Conservation (phyloP, 768 basidiomycete species). For the Pisolithus sp. region DNA sequence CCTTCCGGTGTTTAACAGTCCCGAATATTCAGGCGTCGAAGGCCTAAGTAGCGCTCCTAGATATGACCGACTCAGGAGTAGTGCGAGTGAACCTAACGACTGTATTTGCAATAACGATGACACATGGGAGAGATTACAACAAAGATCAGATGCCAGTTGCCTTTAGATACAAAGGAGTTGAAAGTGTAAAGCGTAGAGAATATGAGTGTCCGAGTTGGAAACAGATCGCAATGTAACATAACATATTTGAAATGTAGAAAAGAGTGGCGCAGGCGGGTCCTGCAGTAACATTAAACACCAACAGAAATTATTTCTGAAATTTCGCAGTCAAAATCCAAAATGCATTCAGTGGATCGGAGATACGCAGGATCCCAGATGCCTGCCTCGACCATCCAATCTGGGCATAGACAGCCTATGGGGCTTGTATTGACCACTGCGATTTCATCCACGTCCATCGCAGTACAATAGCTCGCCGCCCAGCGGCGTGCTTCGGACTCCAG, state of each 20-base stretch:
- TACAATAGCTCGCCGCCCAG: neutral
- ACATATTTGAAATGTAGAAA: neutral
- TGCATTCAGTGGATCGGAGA: too few species aligned
- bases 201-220: too few species aligned
- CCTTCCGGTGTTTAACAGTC: too few species aligned
- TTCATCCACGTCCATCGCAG: neutral
- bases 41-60: too few species aligned
- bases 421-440: neutral
- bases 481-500: neutral
- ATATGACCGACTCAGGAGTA: too few species aligned
- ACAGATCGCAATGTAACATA: too few species aligned
- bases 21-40: too few species aligned
- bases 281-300: too few species aligned
- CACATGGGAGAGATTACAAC: neutral
- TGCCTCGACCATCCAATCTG: constrained; percentile 5
- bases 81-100: neutral
- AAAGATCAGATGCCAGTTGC: neutral
- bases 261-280: neutral
- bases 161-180: neutral
- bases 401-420: constrained; percentile 6
- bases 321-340: too few species aligned
- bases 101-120: neutral
- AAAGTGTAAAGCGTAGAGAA: neutral
- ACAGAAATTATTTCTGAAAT: too few species aligned
- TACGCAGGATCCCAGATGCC: neutral